These are phyloP conservation scores for Fusarium sp. DNA, from an alignment of 2,329 filamentous ascomycete genomes.

Conservation along the genomic window DNA sequence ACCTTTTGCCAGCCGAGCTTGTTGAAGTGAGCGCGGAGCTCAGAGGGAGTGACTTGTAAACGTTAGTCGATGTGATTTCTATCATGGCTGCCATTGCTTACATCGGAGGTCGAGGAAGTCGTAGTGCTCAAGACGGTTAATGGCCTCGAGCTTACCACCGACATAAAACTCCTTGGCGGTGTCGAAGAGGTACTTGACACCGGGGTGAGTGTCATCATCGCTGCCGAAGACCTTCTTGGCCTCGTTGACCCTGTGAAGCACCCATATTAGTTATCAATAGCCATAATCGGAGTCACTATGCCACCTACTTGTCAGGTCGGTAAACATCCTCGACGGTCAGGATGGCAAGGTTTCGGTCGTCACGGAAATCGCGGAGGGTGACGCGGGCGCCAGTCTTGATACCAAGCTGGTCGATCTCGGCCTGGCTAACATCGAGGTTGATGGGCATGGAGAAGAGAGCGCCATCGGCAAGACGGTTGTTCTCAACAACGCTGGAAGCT, in stretches of 20 bases:
- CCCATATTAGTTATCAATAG: constrained; percentile 33
- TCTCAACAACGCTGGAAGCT: constrained; percentile 80
- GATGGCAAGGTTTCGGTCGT: constrained; percentile 96
- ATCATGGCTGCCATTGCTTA: constrained; percentile 56
- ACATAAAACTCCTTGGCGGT: constrained; percentile 89
- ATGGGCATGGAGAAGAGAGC: constrained; percentile 97
- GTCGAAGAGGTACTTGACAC: constrained; percentile 87
- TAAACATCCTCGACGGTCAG: constrained; percentile 96
- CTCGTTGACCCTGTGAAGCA: constrained; percentile 75
- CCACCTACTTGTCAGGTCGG: constrained; percentile 89
- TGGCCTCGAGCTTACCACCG: constrained; percentile 93
- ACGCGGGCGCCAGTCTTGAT: constrained; percentile 85
- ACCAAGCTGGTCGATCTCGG: constrained; percentile 77
- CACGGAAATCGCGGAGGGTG: constrained; percentile 92
- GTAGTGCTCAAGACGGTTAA: constrained; percentile 97
- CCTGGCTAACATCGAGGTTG: constrained; percentile 84
- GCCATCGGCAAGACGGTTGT: constrained; percentile 87
- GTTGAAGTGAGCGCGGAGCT: constrained; percentile 96
- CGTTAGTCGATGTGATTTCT: constrained; percentile 19
- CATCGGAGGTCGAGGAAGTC: constrained; percentile 97
- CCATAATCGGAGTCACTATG: background rate
- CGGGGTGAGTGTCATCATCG: constrained; percentile 89
- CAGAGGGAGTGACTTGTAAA: constrained; percentile 82
- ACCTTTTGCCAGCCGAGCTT: constrained; percentile 99
- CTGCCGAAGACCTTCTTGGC: constrained; percentile 95